phyloP scores from a whole-genome alignment of 768 basidiomycete genomes.

The Collybia mongolica region DNA sequence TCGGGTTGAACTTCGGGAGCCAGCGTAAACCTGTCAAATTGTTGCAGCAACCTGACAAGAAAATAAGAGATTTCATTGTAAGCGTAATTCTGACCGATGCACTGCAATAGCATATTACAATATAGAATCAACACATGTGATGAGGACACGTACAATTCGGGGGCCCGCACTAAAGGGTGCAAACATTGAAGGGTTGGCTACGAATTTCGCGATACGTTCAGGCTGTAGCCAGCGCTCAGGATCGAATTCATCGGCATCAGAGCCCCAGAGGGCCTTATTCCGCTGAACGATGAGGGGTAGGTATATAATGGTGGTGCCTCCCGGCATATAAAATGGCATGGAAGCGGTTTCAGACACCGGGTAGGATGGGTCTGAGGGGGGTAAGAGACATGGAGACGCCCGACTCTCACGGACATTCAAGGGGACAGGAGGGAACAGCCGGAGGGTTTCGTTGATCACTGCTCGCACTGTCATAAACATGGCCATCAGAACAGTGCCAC shows the following conservation, averaged over 20 bases:
- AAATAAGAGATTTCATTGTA: slow-evolving; percentile 78
- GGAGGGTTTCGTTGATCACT: slow-evolving; percentile 76
- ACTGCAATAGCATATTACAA: slow-evolving; percentile 35
- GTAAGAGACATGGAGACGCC: slow-evolving; percentile 45
- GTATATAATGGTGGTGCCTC: slow-evolving; percentile 54
- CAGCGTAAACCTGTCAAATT: slow-evolving; percentile 57
- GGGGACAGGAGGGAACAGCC: slow-evolving; percentile 79
- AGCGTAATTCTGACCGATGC: slow-evolving; percentile 72
- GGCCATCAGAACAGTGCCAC: slow-evolving; percentile 2
- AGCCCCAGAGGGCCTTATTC: slow-evolving; percentile 67
- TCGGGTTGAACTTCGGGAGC: slow-evolving; percentile 60
- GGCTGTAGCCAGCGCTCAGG: slow-evolving; percentile 78
- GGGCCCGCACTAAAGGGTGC: slow-evolving; percentile 76
- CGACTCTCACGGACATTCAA: slow-evolving; percentile 66
- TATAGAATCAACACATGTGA: background rate
- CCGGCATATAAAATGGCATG: slow-evolving; percentile 58
- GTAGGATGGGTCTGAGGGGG: slow-evolving; percentile 50
- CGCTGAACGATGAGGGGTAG: slow-evolving; percentile 66
- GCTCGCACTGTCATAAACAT: slow-evolving; percentile 52
- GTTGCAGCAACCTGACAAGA: slow-evolving; percentile 65
- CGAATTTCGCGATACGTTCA: slow-evolving; percentile 45
- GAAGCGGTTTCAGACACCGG: slow-evolving; percentile 19
- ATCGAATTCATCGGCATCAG: slow-evolving; percentile 74
- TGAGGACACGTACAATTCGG: slow-evolving; percentile 37
- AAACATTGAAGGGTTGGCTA: slow-evolving; percentile 66